Evolutionary conservation across 2,329 filamentous ascomycete genomes (phyloP), one percentile per base, ranked within the genome.

Genomic region (Xylaria multiplex): DNA sequence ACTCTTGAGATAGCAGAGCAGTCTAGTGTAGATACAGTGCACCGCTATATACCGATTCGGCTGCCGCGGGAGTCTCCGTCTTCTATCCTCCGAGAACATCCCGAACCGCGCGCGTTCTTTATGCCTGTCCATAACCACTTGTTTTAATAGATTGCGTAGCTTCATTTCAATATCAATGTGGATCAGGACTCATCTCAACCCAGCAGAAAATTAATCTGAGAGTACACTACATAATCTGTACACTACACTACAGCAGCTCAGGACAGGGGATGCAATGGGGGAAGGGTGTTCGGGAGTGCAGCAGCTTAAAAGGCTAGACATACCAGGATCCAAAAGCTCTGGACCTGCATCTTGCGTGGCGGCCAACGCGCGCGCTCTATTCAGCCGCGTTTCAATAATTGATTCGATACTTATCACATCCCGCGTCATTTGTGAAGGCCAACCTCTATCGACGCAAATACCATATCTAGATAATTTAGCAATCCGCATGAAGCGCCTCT

Each of bases 201-300:
- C 59, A 68, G 48, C 62, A 70, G 66, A 69, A 69, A 69, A 62
- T 66, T 71, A 69, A 61, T 52, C 57, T 63, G 64, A 67, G 46
- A 59, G 40, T 52, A 45, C 24, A 64, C 48, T 13, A 24, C 37
- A 43, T 48, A 45, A 54, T 42, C 58, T 54, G 6, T 62, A 45
- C 35, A 22, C 27, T 19, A 40, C 53, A 35, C 27, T 19, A 40
- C 53, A 35, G 59, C 40, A 42, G 22, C 24, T 32, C 13, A 57
- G 45, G 55, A 59, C 37, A 66, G 46, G 59, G 63, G 19, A 19
- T 19, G 19, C 19, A 19, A 19, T 19, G 19, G 19, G 19, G 19
- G 19, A 19, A 19, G 19, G 62, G 43, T 27, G 30, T 6, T 60
- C 56, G 64, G 64, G 43, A 66, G 59, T 55, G 42, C 27, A 55